A percentile compares a stretch with the other conserved stretches of the same genome.
phyloP scores from a whole-genome alignment of 306 rosid species.

The Clitoria ternatea region DNA sequence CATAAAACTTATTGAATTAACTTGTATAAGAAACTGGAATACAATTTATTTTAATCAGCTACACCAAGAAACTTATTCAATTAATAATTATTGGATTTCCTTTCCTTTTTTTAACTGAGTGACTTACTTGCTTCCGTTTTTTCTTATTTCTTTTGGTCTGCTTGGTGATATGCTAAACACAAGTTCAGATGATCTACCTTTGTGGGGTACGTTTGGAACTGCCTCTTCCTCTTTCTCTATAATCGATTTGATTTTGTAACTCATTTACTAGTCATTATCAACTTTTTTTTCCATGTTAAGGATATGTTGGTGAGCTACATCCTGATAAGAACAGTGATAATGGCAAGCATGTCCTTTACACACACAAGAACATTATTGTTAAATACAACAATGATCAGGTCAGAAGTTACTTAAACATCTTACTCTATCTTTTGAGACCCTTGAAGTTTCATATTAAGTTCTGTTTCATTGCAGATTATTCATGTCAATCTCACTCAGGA shows the following conservation, averaged over 20 bases:
- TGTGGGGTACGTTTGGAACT: slow-evolving; percentile 72
- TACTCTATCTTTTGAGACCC: not conserved
- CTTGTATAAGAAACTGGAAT: too few species aligned
- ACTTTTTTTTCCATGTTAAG: slow-evolving; percentile 37
- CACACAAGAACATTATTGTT: slow-evolving; percentile 73
- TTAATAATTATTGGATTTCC: not conserved
- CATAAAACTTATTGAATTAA: too few species aligned
- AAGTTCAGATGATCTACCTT: slow-evolving; percentile 92
- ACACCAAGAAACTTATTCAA: too few species aligned
- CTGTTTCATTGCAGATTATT: slow-evolving; percentile 61
- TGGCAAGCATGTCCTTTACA: slow-evolving; percentile 82
- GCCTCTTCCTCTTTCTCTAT: slow-evolving; percentile 18
- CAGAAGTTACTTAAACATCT: slow-evolving; percentile 25
- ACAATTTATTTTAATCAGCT: too few species aligned
- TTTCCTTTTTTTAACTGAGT: slow-evolving; percentile 15
- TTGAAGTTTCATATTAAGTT: slow-evolving; percentile 16
- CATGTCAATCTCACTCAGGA: slow-evolving; percentile 94
- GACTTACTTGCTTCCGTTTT: slow-evolving; percentile 31
- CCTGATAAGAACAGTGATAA: slow-evolving; percentile 78
- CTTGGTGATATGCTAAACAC: slow-evolving; percentile 31
- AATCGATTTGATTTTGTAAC: slow-evolving; percentile 6
- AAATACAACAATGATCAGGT: slow-evolving; percentile 96
- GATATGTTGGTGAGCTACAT: slow-evolving; percentile 89
- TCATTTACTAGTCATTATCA: slow-evolving; percentile 19
- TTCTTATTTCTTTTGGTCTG: slow-evolving; percentile 26